Evolutionary conservation across 129 eudicot genomes (phyloP).

Genomic region (Dittrichia graveolens): DNA sequence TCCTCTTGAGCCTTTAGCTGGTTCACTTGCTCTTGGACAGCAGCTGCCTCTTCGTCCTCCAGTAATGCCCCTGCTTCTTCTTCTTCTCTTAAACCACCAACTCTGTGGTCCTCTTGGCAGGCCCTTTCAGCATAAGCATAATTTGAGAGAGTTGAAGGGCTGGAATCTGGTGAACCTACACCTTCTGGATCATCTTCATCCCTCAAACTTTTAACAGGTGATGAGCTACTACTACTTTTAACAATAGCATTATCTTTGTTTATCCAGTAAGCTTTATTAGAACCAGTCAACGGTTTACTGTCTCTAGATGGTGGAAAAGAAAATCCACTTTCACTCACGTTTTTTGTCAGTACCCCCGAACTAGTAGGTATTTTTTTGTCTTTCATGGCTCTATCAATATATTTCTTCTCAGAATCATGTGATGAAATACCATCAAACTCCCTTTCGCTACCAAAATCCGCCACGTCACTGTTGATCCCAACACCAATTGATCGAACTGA

Average conservation of each 20-base stretch:
- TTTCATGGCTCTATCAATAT: conserved; percentile 43
- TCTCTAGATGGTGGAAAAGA: conserved; percentile 91
- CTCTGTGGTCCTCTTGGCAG: conserved; percentile 45
- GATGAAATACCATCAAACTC: conserved; percentile 55
- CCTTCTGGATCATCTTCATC: conserved; percentile 59
- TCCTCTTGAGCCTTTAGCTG: conserved; percentile 98
- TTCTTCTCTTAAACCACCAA: conserved; percentile 52
- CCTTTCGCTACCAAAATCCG: conserved; percentile 96
- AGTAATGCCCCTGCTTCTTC: conserved; percentile 74
- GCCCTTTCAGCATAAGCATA: conserved; percentile 60
- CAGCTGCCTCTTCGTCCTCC: conserved; percentile 98
- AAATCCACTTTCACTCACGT: conserved; percentile 56
- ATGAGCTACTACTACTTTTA: conserved; percentile 68
- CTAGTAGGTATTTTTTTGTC: conserved; percentile 48
- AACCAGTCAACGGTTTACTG: conserved; percentile 45
- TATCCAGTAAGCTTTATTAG: conserved; percentile 44
- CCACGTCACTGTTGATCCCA: conserved; percentile 91
- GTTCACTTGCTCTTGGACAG: conserved; percentile 97
- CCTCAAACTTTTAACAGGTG: conserved; percentile 71
- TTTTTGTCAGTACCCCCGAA: conserved; percentile 42
- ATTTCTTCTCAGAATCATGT: conserved; percentile 49
- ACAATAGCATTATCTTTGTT: conserved; percentile 28
- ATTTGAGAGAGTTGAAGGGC: conserved; percentile 80
- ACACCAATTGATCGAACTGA: conserved; percentile 98
- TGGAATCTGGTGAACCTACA: conserved; percentile 62